A percentile compares a stretch with the other conserved stretches of the same genome.
Evolutionary conservation across 2,329 filamentous ascomycete genomes (phyloP).

Genomic region (Aureobasidium melanogenum): DNA sequence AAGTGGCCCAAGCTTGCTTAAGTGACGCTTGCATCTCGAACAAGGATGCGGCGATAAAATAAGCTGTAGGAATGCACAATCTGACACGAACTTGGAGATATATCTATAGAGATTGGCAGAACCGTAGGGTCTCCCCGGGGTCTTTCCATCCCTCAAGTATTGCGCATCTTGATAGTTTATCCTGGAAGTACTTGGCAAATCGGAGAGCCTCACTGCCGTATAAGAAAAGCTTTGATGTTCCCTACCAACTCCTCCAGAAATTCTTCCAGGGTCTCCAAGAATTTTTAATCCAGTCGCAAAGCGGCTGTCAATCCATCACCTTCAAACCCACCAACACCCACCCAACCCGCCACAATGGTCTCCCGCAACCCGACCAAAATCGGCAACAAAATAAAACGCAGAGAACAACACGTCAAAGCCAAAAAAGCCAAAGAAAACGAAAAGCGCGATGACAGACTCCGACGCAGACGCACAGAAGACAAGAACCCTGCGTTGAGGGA

Average conservation of each 20-base stretch:
- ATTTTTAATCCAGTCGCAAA: background rate
- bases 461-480: conserved; percentile 74
- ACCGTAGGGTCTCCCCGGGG: background rate
- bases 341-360: background rate
- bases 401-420: conserved; percentile 67
- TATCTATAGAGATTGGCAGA: background rate
- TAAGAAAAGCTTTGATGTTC: background rate
- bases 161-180: no score
- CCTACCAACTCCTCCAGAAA: background rate
- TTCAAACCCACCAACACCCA: background rate
- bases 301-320: background rate
- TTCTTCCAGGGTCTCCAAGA: background rate
- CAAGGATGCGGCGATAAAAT: background rate
- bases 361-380: conserved; percentile 25
- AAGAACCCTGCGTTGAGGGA: conserved; percentile 69
- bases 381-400: conserved; percentile 59
- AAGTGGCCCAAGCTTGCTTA: background rate
- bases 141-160: no score
- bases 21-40: background rate
- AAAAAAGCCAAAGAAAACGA: conserved; percentile 69
- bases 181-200: no score
- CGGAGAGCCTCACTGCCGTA: no score
- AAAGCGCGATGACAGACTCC: conserved; percentile 67
- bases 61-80: no score
- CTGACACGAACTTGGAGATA: background rate